Conservation (phyloP, 2,329 filamentous ascomycete species). For the Cordyceps fumosorosea region DNA sequence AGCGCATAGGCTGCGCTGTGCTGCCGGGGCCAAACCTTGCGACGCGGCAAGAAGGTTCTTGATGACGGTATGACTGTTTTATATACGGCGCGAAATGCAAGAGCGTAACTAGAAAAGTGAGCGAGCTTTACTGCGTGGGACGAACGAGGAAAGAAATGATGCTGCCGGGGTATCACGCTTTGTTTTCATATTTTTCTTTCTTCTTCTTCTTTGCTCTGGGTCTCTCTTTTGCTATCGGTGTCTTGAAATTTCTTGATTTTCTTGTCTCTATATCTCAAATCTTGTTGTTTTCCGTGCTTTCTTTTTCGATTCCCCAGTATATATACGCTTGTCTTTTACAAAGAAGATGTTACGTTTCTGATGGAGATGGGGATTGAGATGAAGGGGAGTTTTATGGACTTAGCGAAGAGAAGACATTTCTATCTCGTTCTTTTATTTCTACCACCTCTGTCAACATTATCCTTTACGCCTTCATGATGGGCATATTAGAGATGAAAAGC, state of each 20-base stretch:
- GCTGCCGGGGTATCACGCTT: too few relatives aligned
- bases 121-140: not conserved
- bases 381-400: too few relatives aligned
- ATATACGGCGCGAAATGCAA: conserved; percentile 1
- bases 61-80: conserved; percentile 1
- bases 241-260: not conserved
- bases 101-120: not conserved
- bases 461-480: too few relatives aligned
- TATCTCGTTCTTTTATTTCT: too few relatives aligned
- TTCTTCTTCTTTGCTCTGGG: not conserved
- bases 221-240: not conserved
- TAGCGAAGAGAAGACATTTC: too few relatives aligned
- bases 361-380: too few relatives aligned
- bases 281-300: not conserved
- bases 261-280: conserved; percentile 2
- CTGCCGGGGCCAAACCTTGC: conserved; percentile 7
- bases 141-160: not conserved
- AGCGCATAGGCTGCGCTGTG: conserved; percentile 25
- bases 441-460: too few relatives aligned
- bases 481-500: not conserved
- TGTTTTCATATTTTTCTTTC: not conserved
- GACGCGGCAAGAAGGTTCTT: not conserved
- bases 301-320: not conserved
- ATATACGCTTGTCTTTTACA: not conserved
- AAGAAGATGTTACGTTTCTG: too few relatives aligned